A percentile compares a stretch with the other conserved stretches of the same genome.
These are phyloP conservation scores for Narthecium ossifragum DNA, from an alignment of 106 monocot species.

Conservation along the genomic window DNA sequence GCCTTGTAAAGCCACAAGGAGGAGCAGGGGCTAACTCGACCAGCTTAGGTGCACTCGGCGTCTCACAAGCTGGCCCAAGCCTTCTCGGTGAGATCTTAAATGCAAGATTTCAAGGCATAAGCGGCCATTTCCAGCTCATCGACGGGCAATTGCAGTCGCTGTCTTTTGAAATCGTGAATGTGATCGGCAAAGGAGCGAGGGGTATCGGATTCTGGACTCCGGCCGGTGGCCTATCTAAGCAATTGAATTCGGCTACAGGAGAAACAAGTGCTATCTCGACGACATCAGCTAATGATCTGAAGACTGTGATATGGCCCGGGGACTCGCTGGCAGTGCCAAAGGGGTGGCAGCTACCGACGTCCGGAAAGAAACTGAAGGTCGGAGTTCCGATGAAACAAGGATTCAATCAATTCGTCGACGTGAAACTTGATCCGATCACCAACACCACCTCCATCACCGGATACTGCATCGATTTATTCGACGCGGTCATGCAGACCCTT, in stretches of 20 bases:
- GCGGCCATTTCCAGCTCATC: conserved; percentile 1
- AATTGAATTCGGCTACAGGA: not conserved
- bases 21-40: too few species aligned
- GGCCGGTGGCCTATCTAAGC: not conserved
- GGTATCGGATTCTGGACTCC: conserved; percentile 9
- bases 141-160: not conserved
- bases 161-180: not conserved
- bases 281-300: not conserved
- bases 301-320: conserved; percentile 31
- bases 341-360: conserved; percentile 27
- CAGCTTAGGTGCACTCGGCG: too few species aligned
- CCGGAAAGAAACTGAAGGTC: conserved; percentile 17
- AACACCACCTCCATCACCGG: conserved; percentile 7
- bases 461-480: conserved; percentile 39
- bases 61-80: too few species aligned
- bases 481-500: conserved; percentile 18
- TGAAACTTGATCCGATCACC: not conserved
- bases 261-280: not conserved
- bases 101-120: not conserved
- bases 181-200: conserved; percentile 1
- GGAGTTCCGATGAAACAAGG: conserved; percentile 27
- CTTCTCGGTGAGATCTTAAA: not conserved
- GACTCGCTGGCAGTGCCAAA: conserved; percentile 15
- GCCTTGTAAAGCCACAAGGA: too few species aligned
- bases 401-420: conserved; percentile 20